Conservation (phyloP, 108 stramenopile genomes). For the Nitzschia sp. region DNA sequence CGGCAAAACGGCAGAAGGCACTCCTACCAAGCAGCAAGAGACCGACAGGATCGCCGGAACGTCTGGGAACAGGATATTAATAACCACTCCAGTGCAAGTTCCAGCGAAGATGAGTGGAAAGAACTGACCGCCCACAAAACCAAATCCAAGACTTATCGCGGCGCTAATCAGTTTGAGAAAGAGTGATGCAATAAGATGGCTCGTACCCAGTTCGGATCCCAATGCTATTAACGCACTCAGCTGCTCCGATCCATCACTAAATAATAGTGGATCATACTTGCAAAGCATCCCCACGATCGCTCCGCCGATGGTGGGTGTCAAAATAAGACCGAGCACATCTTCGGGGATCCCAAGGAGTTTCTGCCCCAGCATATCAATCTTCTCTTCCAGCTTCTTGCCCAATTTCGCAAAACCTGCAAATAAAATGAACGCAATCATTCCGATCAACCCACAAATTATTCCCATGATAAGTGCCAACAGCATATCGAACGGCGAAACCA, state of each 20-base stretch:
- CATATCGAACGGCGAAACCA: neutral
- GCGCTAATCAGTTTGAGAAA: neutral
- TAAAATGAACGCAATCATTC: neutral
- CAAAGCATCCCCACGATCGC: neutral
- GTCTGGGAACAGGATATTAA: neutral
- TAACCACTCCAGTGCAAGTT: neutral
- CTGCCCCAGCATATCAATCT: neutral
- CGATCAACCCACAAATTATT: neutral
- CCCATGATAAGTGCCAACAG: neutral
- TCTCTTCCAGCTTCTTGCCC: neutral
- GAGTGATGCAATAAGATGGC: neutral
- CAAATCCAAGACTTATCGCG: neutral
- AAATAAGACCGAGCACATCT: neutral
- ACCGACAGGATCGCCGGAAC: neutral
- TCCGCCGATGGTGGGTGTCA: neutral
- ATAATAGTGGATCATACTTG: neutral
- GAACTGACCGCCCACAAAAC: neutral
- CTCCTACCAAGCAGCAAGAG: neutral
- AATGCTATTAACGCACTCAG: neutral
- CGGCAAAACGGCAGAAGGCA: neutral
- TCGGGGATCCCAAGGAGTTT: neutral
- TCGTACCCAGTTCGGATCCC: neutral
- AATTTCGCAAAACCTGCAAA: neutral
- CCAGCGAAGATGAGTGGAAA: neutral
- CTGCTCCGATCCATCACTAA: neutral